Evolutionary conservation across 495 filamentous ascomycete genomes (phyloP).

Genomic region (Aspergillus incahuasiensis): DNA sequence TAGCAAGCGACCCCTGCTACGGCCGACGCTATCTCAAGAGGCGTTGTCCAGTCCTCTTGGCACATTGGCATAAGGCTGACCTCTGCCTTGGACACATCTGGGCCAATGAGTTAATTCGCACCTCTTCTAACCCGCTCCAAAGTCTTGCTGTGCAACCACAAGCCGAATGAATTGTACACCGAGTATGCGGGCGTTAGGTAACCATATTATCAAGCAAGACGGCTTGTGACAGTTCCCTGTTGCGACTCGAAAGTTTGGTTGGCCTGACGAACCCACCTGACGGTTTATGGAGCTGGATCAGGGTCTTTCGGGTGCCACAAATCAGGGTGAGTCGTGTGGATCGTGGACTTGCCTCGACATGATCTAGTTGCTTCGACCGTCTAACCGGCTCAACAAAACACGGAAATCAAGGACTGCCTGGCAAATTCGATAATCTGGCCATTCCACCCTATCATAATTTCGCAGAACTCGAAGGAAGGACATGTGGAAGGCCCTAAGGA

Average conservation of each 20-base stretch:
- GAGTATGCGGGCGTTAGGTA: slow-evolving; percentile 4
- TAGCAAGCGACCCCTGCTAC: slow-evolving; percentile 3
- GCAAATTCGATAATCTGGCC: neutral
- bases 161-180: neutral
- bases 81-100: neutral
- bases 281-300: neutral
- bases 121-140: neutral
- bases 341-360: neutral
- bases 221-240: neutral
- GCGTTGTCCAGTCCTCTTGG: slow-evolving; percentile 4
- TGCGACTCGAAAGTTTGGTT: neutral
- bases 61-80: slow-evolving; percentile 13
- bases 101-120: neutral
- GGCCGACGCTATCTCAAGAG: slow-evolving; percentile 5
- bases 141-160: neutral
- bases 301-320: neutral
- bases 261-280: neutral
- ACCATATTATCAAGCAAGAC: neutral
- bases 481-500: neutral
- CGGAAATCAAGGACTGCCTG: neutral
- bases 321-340: slow-evolving; percentile 1
- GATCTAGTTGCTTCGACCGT: neutral
- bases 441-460: slow-evolving; percentile 2
- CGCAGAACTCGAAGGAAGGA: slow-evolving; percentile 1
- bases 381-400: neutral